Conservation (phyloP, 345 rosid genomes). For the Clausena lansium region DNA sequence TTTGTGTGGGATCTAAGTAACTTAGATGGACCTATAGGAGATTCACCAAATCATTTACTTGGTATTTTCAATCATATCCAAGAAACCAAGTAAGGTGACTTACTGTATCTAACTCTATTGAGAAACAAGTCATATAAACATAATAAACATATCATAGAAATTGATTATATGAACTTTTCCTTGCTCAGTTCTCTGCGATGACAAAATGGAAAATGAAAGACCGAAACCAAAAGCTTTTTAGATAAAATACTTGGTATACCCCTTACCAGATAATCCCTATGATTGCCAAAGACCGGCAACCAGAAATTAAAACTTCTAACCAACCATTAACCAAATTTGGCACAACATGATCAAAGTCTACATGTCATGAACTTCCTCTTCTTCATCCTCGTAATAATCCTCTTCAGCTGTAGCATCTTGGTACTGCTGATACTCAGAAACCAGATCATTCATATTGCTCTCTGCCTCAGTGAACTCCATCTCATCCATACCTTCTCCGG, state of each 20-base stretch:
- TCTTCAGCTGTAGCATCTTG: constrained; percentile 52
- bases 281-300: constrained; percentile 29
- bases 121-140: background rate
- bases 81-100: no score
- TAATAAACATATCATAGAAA: background rate
- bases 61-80: no score
- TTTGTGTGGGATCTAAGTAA: no score
- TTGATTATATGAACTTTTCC: background rate
- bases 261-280: constrained; percentile 4
- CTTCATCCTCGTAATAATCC: constrained; percentile 41
- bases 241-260: background rate
- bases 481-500: constrained; percentile 73
- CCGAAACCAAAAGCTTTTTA: background rate
- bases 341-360: constrained; percentile 17
- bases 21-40: no score
- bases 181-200: background rate
- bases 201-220: background rate
- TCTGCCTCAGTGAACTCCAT: constrained; percentile 71
- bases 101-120: background rate
- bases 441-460: constrained; percentile 56
- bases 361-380: constrained; percentile 29
- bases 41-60: no score
- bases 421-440: constrained; percentile 51
- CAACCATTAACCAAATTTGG: background rate
- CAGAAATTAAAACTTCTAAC: background rate